phyloP scores from a whole-genome alignment of 1,284 basidiomycete genomes.

The Taiwanofungus camphoratus region DNA sequence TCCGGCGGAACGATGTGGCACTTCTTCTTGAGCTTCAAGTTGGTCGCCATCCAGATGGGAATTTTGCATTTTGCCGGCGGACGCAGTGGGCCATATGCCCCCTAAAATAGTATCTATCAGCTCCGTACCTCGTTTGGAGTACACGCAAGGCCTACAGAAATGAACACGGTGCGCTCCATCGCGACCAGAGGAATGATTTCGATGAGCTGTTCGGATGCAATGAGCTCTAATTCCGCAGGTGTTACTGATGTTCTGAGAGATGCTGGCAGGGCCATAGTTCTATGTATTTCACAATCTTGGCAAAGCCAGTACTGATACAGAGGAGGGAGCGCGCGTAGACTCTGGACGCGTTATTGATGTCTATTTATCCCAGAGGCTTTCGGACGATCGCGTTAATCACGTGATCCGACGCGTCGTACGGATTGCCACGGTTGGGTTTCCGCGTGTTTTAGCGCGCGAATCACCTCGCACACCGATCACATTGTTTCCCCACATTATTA shows the following conservation, averaged over 20 bases:
- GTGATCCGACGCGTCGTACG: slow-evolving; percentile 10
- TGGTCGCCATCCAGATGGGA: slow-evolving; percentile 93
- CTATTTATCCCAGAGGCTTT: neutral
- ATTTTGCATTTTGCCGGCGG: slow-evolving; percentile 81
- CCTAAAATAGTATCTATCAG: slow-evolving; percentile 55
- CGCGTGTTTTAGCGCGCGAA: too few species aligned
- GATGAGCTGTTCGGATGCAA: slow-evolving; percentile 77
- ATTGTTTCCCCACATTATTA: too few species aligned
- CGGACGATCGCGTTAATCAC: neutral
- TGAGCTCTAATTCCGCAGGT: slow-evolving; percentile 80
- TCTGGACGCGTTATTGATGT: neutral
- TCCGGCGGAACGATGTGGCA: slow-evolving; percentile 86
- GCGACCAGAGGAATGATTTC: slow-evolving; percentile 81
- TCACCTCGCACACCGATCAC: too few species aligned
- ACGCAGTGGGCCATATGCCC: slow-evolving; percentile 87
- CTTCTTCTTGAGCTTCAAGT: slow-evolving; percentile 90
- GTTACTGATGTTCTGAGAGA: slow-evolving; percentile 59
- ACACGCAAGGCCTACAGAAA: too few species aligned
- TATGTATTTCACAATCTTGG: neutral
- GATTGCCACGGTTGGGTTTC: too few species aligned
- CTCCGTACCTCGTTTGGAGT: too few species aligned
- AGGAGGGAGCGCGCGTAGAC: too few species aligned
- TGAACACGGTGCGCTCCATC: slow-evolving; percentile 85
- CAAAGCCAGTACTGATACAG: too few species aligned
- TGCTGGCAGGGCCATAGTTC: slow-evolving; percentile 50